Percentiles rank a stretch among this genome's conserved stretches.
These are phyloP conservation scores for Chionographis japonica DNA, from an alignment of 106 monocot genomes.

Conservation along the genomic window DNA sequence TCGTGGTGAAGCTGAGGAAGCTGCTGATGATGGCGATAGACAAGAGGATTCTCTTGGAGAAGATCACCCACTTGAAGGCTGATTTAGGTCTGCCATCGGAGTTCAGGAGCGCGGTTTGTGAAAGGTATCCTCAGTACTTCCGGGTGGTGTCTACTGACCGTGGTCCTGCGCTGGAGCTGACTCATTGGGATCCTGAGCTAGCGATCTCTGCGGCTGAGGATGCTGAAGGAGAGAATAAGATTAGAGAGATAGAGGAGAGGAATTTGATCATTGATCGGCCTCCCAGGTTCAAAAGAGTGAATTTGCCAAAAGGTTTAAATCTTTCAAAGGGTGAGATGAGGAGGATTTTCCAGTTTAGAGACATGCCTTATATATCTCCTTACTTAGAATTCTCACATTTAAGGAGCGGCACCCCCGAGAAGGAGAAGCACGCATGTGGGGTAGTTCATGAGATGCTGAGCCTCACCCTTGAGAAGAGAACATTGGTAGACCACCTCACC, in stretches of 20 bases:
- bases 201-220: constrained; percentile 78
- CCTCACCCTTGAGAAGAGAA: constrained; percentile 85
- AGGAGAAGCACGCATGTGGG: constrained; percentile 86
- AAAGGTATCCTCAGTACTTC: constrained; percentile 88
- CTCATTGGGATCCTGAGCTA: constrained; percentile 78
- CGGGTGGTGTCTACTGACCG: constrained; percentile 66
- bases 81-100: constrained; percentile 84
- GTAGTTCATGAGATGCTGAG: constrained; percentile 93
- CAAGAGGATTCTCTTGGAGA: constrained; percentile 74
- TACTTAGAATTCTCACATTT: constrained; percentile 80
- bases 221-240: constrained; percentile 63
- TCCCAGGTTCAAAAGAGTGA: constrained; percentile 73
- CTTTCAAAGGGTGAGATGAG: constrained; percentile 82
- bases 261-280: constrained; percentile 87
- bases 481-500: constrained; percentile 88
- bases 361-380: constrained; percentile 86
- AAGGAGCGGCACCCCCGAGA: constrained; percentile 55
- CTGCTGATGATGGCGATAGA: constrained; percentile 92
- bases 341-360: constrained; percentile 66
- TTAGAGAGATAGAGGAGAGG: constrained; percentile 60
- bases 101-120: constrained; percentile 65
- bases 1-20: constrained; percentile 73
- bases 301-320: constrained; percentile 72
- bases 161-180: constrained; percentile 84
- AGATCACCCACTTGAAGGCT: constrained; percentile 76